Conservation (phyloP, 225 moss, liverwort and hornwort genomes). For the Physcomitrium patens region DNA sequence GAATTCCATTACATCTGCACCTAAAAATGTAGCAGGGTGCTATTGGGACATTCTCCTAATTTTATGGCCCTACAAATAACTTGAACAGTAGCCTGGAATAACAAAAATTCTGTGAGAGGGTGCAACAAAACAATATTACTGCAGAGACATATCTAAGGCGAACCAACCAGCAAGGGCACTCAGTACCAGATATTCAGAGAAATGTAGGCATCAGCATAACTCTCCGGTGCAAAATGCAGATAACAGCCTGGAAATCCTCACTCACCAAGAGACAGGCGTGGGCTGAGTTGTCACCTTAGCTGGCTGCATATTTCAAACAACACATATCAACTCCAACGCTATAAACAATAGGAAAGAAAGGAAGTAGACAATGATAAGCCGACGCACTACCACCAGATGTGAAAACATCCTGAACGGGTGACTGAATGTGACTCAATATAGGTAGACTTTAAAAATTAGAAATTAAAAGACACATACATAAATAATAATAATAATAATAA, state of each 20-base stretch:
- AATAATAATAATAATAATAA: too few relatives aligned
- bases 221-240: slow-evolving; percentile 58
- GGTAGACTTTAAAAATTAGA: slow-evolving; percentile 45
- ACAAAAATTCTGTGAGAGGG: slow-evolving; percentile 16
- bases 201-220: slow-evolving; percentile 56
- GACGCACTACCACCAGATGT: background rate
- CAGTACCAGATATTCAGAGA: slow-evolving; percentile 60
- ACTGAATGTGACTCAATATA: background rate
- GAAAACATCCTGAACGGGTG: slow-evolving; percentile 11
- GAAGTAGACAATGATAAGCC: slow-evolving; percentile 18
- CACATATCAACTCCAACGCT: slow-evolving; percentile 19
- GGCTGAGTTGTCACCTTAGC: slow-evolving; percentile 84
- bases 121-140: slow-evolving; percentile 33
- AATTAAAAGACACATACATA: slow-evolving; percentile 37
- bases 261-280: slow-evolving; percentile 92
- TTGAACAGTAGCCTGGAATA: slow-evolving; percentile 4
- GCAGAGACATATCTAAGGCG: slow-evolving; percentile 43
- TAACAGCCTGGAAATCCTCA: slow-evolving; percentile 64
- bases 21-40: slow-evolving; percentile 9
- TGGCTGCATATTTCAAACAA: slow-evolving; percentile 57
- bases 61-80: slow-evolving; percentile 20
- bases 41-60: slow-evolving; percentile 21
- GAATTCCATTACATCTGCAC: background rate
- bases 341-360: background rate
- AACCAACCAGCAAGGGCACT: slow-evolving; percentile 55